Evolutionary conservation across 345 rosid species (phyloP).

Genomic region (Salix koriyanagi): DNA sequence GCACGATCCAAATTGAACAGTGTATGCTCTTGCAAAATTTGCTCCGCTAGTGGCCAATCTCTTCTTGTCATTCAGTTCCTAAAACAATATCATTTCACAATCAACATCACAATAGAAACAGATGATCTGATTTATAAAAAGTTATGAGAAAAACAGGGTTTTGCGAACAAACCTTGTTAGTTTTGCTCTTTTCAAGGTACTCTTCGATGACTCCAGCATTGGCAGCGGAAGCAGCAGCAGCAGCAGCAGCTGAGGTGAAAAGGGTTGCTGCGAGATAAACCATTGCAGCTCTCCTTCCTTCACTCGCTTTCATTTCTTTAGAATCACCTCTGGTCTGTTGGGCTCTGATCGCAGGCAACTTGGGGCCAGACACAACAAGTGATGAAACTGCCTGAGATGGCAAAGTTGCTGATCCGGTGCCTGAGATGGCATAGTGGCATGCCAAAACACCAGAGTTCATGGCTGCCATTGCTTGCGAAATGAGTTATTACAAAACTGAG

Average conservation of each 20-base stretch:
- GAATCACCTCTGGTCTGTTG: conserved; percentile 37
- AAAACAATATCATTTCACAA: background rate
- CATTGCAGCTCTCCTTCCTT: conserved; percentile 77
- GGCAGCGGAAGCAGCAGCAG: conserved; percentile 64
- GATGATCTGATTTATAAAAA: too few relatives aligned
- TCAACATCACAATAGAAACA: background rate
- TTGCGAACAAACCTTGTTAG: conserved; percentile 65
- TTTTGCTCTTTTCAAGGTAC: conserved; percentile 94
- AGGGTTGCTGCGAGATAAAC: conserved; percentile 65
- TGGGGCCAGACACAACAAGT: conserved; percentile 39
- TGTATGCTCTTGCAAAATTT: conserved; percentile 91
- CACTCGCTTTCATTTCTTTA: conserved; percentile 24
- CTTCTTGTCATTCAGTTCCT: conserved; percentile 97
- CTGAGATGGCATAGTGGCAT: conserved; percentile 68
- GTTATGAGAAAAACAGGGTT: background rate
- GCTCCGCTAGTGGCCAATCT: conserved; percentile 96
- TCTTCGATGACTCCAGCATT: conserved; percentile 82
- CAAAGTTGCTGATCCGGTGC: conserved; percentile 50
- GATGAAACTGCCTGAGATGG: conserved; percentile 48
- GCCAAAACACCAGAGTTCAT: conserved; percentile 82
- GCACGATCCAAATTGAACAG: conserved; percentile 87
- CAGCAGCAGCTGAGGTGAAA: conserved; percentile 54
- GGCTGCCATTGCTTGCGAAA: conserved; percentile 53
- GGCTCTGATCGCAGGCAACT: conserved; percentile 60
- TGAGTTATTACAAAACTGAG: background rate